phyloP scores from a whole-genome alignment of 805 yeast species.

The Lipomyces oligophaga region DNA sequence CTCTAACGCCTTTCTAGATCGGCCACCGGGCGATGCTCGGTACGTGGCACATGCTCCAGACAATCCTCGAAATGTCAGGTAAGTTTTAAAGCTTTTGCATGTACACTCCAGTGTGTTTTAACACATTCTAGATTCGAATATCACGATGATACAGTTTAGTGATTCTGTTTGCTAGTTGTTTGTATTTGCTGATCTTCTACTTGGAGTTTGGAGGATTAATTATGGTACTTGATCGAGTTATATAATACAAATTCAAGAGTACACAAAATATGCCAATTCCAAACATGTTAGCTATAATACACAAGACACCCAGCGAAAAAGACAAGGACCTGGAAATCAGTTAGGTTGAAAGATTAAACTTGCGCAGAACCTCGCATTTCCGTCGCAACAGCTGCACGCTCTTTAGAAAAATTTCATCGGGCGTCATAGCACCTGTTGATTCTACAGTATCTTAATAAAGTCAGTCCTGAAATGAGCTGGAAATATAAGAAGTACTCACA shows the following conservation, averaged over 20 bases:
- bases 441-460: constrained; percentile 64
- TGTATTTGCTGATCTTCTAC: no score
- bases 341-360: constrained; percentile 22
- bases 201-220: no score
- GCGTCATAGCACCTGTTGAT: constrained; percentile 93
- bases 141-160: constrained; percentile 52
- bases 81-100: constrained; percentile 1
- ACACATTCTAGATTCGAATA: constrained; percentile 45
- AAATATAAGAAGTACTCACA: constrained; percentile 34
- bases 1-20: constrained; percentile 30
- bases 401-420: constrained; percentile 92
- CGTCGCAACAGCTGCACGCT: constrained; percentile 78
- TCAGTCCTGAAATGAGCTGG: neutral
- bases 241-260: no score
- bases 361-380: constrained; percentile 43
- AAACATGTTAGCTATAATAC: no score
- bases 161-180: no score
- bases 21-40: constrained; percentile 55
- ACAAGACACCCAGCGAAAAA: no score
- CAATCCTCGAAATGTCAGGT: constrained; percentile 48
- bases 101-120: neutral
- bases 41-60: constrained; percentile 54
- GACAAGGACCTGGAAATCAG: no score
- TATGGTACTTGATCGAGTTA: no score
- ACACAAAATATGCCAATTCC: no score